Base-by-base conservation (phyloP, 2,329 filamentous ascomycete genomes). In the Aspergillus sp. region DNA sequence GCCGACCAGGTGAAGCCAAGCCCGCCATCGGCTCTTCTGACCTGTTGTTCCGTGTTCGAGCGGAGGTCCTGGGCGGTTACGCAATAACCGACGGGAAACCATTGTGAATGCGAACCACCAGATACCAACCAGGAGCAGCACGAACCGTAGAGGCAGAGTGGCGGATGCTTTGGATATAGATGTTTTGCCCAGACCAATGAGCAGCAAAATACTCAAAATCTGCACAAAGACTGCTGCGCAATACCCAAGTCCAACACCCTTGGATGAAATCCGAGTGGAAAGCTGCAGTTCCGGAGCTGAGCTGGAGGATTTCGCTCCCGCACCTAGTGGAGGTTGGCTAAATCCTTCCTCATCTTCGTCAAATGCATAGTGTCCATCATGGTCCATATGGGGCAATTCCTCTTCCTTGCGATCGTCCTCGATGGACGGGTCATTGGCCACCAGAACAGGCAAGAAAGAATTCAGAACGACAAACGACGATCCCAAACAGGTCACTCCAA, bases 81-180 rank as follows among this genome's bases (percentile, higher is more conserved):
- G 82, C 27, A 96, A 74, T 83, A 88, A 94, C 57, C 89, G 68
- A 2, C 87, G 87, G 1, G 86, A 81, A 1, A 90, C 89, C 43
- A 95, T 78, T 2, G 88, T 93, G 64, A 96, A 95, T 19, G 84
- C 50, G 31, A 86, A 81, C 90, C 90, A 96, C 90, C 90, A 96
- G 27, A 80, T 68, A 27, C 90, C 90, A 33, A 95, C 82, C 41
- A 89, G 70, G 59, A 91, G 86, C 12, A 96, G 74, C 0, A 91
- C 90, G 1, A 95, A 75, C 2, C 89, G 82, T 43, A 94, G 82
- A 0, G 88, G 85, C 71, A 88, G 86, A 0, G 84, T 88, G 4
- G 83, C 83, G 39, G 86, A 89, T 12, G 78, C 75, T 64, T 86
- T 78, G 1, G 58, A 46, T 5, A 64, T 50, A 5, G 57, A 55